phyloP scores from a whole-genome alignment of 2,329 filamentous ascomycete species.

The Septoria petroselini region DNA sequence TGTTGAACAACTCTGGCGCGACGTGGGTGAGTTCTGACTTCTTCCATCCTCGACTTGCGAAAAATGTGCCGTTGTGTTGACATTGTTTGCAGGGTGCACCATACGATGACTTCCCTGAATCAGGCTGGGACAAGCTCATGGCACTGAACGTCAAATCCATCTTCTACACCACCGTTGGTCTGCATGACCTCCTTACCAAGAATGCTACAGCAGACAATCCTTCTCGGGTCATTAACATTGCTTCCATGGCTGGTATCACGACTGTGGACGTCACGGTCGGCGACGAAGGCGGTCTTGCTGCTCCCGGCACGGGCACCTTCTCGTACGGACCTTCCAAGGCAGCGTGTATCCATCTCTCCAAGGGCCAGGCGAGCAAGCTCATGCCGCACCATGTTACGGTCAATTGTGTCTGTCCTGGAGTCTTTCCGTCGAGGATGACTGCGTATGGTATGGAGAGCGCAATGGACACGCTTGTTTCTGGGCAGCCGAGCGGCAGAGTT shows the following conservation, averaged over 20 bases:
- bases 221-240: conserved; percentile 48
- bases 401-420: conserved; percentile 54
- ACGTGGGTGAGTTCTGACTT: conserved; percentile 29
- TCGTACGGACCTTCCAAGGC: conserved; percentile 51
- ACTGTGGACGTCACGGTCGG: conserved; percentile 48
- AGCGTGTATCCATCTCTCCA: conserved; percentile 55
- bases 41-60: neutral
- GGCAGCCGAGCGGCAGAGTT: conserved; percentile 48
- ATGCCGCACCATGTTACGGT: conserved; percentile 53
- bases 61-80: neutral
- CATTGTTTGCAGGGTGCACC: conserved; percentile 45
- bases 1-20: conserved; percentile 49
- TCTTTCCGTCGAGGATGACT: conserved; percentile 58
- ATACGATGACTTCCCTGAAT: conserved; percentile 57
- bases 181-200: conserved; percentile 45
- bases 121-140: conserved; percentile 57
- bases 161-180: conserved; percentile 49
- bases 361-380: conserved; percentile 54
- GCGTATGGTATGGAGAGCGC: conserved; percentile 48
- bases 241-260: conserved; percentile 44
- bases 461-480: conserved; percentile 47
- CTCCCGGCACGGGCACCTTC: conserved; percentile 44
- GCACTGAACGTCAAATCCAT: conserved; percentile 38
- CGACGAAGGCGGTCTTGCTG: conserved; percentile 50
- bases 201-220: conserved; percentile 42